Evolutionary conservation across 306 rosid genomes (phyloP).

Genomic region (Psophocarpus tetragonolobus): DNA sequence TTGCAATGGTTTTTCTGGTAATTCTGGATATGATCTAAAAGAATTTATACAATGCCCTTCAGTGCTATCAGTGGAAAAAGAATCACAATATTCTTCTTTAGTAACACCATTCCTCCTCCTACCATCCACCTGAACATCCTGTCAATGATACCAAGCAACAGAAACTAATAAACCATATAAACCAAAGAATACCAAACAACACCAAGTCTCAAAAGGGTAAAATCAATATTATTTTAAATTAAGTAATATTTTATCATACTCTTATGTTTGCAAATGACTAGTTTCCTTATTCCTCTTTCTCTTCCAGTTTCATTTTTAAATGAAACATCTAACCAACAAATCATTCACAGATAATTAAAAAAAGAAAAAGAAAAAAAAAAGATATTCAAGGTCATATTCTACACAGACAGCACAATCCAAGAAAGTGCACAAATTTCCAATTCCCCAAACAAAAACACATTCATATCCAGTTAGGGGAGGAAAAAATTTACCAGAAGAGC

Average conservation of each 20-base stretch:
- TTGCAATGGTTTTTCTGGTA: constrained; percentile 34
- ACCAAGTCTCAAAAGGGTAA: not conserved
- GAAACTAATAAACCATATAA: constrained; percentile 12
- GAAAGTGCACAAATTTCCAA: constrained; percentile 21
- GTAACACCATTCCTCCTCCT: constrained; percentile 24
- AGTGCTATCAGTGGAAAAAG: constrained; percentile 24
- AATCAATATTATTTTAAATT: not conserved
- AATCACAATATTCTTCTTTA: constrained; percentile 33
- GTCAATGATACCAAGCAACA: constrained; percentile 29
- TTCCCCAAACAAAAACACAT: not conserved
- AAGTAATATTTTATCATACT: constrained; percentile 5
- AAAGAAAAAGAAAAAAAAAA: too few species aligned
- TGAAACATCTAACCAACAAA: not conserved
- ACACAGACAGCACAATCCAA: not conserved
- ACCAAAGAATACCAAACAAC: not conserved
- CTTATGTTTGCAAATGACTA: not conserved
- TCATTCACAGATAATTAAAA: not conserved
- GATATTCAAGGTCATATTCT: constrained; percentile 1
- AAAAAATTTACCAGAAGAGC: constrained; percentile 39
- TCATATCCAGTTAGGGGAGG: not conserved
- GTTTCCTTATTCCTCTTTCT: constrained; percentile 10
- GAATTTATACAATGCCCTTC: constrained; percentile 26
- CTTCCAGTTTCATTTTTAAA: constrained; percentile 5
- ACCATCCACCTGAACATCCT: constrained; percentile 43
- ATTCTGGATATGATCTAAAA: constrained; percentile 42